phyloP scores from a whole-genome alignment of 805 yeast genomes.

The Metschnikowia lachancei region DNA sequence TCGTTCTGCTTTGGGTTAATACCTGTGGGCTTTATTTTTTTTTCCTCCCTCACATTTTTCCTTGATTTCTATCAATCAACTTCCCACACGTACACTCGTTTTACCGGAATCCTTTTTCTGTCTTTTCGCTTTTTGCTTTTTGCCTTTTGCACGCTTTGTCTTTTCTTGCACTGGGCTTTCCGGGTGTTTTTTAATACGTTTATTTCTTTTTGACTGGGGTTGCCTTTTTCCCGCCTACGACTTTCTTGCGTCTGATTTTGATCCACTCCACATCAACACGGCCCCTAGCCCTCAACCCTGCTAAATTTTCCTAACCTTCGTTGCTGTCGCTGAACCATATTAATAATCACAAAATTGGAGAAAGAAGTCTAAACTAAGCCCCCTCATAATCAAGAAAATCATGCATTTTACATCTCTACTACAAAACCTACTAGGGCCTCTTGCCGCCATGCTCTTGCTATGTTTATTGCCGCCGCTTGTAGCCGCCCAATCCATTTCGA shows the following conservation, averaged over 20 bases:
- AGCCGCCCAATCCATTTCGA: not conserved
- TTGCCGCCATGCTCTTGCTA: not conserved
- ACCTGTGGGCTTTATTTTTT: not conserved
- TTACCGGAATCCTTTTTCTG: not conserved
- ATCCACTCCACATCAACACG: no score
- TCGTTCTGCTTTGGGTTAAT: slow-evolving; percentile 11
- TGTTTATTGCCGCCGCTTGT: not conserved
- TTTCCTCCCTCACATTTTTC: not conserved
- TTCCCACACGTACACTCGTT: not conserved
- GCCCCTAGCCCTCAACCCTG: no score
- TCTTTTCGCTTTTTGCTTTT: not conserved
- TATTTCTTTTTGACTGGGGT: not conserved
- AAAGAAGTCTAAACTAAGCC: no score
- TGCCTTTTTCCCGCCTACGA: not conserved
- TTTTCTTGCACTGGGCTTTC: not conserved
- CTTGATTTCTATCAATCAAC: not conserved
- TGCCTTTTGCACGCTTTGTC: not conserved
- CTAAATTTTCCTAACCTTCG: not conserved
- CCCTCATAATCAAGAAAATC: no score
- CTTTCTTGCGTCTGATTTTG: not conserved
- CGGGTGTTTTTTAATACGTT: not conserved
- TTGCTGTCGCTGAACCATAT: no score
- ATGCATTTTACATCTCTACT: slow-evolving; percentile 8
- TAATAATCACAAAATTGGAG: no score
- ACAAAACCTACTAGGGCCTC: slow-evolving; percentile 8